phyloP scores from a whole-genome alignment of 2,329 filamentous ascomycete species.

The Tolypocladium ovalisporum region DNA sequence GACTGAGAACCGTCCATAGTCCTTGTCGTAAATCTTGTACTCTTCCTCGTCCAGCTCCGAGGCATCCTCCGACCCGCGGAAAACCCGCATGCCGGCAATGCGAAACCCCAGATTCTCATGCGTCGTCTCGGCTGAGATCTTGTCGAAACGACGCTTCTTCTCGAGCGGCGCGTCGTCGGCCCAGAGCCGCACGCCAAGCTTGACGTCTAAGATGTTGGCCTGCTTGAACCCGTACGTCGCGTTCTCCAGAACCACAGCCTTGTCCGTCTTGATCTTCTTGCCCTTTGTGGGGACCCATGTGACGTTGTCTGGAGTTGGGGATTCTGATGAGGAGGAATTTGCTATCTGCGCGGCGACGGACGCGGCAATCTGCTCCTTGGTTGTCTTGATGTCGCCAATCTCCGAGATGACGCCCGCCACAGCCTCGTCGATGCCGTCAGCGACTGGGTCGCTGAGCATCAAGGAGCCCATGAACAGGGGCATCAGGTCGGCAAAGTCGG shows the following conservation, averaged over 20 bases:
- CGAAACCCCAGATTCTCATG: constrained; percentile 51
- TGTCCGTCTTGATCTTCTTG: constrained; percentile 61
- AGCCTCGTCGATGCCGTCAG: constrained; percentile 36
- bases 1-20: constrained; percentile 45
- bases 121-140: constrained; percentile 47
- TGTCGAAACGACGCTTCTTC: constrained; percentile 50
- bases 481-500: constrained; percentile 69
- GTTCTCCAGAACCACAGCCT: constrained; percentile 78
- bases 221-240: constrained; percentile 67
- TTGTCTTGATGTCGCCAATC: constrained; percentile 18
- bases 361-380: constrained; percentile 21
- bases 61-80: constrained; percentile 41
- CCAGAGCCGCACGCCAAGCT: constrained; percentile 80
- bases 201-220: constrained; percentile 88
- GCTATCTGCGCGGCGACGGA: constrained; percentile 21
- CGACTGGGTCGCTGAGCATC: constrained; percentile 47
- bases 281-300: constrained; percentile 39
- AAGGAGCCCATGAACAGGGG: constrained; percentile 78
- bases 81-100: constrained; percentile 55
- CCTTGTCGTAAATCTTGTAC: constrained; percentile 52
- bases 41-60: constrained; percentile 40
- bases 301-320: constrained; percentile 9
- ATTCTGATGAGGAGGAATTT: constrained; percentile 6
- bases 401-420: constrained; percentile 32
- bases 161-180: constrained; percentile 56